Percentiles rank a stretch among this genome's conserved stretches.
Evolutionary conservation across 2,329 filamentous ascomycete genomes (phyloP).

Genomic region (Penicillium sp.): DNA sequence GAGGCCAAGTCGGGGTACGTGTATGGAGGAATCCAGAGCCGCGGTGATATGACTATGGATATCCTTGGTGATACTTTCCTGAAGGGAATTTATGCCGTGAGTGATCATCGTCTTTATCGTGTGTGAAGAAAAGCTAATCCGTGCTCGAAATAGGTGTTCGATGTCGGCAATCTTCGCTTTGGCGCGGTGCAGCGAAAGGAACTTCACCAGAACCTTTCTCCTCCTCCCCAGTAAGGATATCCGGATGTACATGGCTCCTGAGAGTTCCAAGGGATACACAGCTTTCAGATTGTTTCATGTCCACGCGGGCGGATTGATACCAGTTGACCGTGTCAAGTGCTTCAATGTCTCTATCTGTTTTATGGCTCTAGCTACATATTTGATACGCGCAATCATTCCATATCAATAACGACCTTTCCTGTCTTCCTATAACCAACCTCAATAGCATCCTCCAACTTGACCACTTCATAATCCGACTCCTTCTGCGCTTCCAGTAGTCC

Average conservation of each 20-base stretch:
- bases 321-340: neutral
- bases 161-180: constrained; percentile 60
- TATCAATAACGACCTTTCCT: constrained; percentile 11
- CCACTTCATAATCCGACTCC: constrained; percentile 6
- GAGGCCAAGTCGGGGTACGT: constrained; percentile 54
- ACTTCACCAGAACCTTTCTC: constrained; percentile 25
- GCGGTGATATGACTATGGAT: constrained; percentile 59
- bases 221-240: constrained; percentile 9
- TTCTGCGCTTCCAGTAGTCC: constrained; percentile 9
- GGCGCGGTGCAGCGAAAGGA: constrained; percentile 58
- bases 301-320: neutral
- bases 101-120: constrained; percentile 21
- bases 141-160: constrained; percentile 54
- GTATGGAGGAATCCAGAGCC: constrained; percentile 66
- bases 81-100: constrained; percentile 63
- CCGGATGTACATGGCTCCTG: neutral
- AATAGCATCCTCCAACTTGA: constrained; percentile 13
- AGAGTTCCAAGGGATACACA: no score
- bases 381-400: constrained; percentile 1
- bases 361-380: neutral
- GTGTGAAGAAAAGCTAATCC: neutral
- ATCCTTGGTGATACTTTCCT: constrained; percentile 64
- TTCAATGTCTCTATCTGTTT: neutral
- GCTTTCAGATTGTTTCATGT: neutral
- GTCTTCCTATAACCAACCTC: constrained; percentile 5